Percentiles rank a stretch among this genome's conserved stretches.
phyloP scores from a whole-genome alignment of 129 eudicot genomes.

The Flaveria ramosissima region DNA sequence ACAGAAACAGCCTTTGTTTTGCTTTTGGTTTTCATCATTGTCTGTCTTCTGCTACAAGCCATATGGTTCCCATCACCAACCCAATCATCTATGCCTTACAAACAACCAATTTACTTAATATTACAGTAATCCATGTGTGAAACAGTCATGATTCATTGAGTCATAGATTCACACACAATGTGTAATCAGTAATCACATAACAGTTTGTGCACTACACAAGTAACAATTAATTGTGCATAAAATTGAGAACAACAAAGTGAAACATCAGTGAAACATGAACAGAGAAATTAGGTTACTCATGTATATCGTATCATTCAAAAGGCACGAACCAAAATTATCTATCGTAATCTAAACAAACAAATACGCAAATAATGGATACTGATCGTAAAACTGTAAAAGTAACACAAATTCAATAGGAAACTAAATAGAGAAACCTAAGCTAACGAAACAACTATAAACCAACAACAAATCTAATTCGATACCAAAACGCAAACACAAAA shows the following conservation, averaged over 20 bases:
- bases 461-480: not conserved
- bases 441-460: not conserved
- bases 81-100: slow-evolving; percentile 30
- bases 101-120: not conserved
- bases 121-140: not conserved
- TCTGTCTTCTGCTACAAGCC: slow-evolving; percentile 27
- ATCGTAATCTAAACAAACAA: not conserved
- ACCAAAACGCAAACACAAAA: slow-evolving; percentile 9
- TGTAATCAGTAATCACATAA: not conserved
- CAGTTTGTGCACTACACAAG: not conserved
- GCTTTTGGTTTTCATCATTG: slow-evolving; percentile 23
- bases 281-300: too few relatives aligned
- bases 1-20: slow-evolving; percentile 22
- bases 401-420: not conserved
- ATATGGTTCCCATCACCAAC: slow-evolving; percentile 26
- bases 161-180: not conserved
- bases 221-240: not conserved
- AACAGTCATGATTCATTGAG: slow-evolving; percentile 6
- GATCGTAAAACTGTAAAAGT: too few relatives aligned
- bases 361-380: not conserved
- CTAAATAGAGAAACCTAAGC: not conserved
- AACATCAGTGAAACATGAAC: not conserved
- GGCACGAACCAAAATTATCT: not conserved
- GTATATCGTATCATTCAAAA: too few relatives aligned
- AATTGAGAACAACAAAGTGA: not conserved